Evolutionary conservation across 768 basidiomycete genomes (phyloP), one percentile per base, ranked within the genome.

Genomic region (Cubamyces sp.): DNA sequence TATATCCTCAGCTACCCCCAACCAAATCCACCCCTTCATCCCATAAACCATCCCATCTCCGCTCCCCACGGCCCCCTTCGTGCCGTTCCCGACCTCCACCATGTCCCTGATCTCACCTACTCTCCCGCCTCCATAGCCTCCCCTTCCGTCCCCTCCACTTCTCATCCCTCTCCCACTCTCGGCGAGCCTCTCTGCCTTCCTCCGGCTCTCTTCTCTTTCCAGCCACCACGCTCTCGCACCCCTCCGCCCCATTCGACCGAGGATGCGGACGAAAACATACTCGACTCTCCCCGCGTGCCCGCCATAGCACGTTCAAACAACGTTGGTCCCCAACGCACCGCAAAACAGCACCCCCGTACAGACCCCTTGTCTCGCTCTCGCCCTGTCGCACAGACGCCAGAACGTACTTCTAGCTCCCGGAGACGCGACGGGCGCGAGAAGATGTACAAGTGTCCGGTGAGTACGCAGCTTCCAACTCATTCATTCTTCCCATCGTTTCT

Each of bases 361-460:
- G 43, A 51, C 62, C 42, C 65, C 60, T 3, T 54, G 52, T 42
- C 63, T 42, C 40, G 50, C 51, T 40, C 28, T 50, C 54, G 54
- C 12, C 55, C 58, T 14, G 46, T 57, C 68, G 52, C 63, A 46
- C 37, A 60, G 54, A 39, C 62, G 42, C 54, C 54, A 3, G 54
- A 51, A 41, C 60, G 54, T 47, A n/a, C 60, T 5, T 3, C 43
- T 19, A 18, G 28, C 18, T 28, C 43, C 3, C 54, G 56, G 55
- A 57, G 30, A 39, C 55, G 51, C 25, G 62, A 64, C 61, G 69
- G 64, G 62, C 68, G 80, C 52, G 81, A 81, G 69, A 84, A 81
- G 72, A 68, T 72, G 54, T 82, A 74, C 73, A 78, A 75, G 60
- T 85, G 82, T 70, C 81, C 81, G 51, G 82, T 83, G 73, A 63